Percentiles rank a stretch among this genome's conserved stretches.
Conservation (phyloP, 1,139 yeast species). For the Pichia sp. region DNA sequence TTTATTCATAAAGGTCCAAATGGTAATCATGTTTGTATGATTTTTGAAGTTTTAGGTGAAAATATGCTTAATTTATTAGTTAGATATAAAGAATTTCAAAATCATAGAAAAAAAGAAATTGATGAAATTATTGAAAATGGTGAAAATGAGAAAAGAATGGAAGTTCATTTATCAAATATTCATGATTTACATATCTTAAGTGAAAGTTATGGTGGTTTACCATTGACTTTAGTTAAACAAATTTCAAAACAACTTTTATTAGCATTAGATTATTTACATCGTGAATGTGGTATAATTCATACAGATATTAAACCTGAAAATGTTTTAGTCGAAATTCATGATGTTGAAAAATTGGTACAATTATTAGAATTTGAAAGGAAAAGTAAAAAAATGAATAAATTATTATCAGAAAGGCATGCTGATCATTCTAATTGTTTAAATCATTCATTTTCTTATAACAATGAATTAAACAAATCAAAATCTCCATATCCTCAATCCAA, state of each 20-base stretch:
- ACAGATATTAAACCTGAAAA: conserved; percentile 80
- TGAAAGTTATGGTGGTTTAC: conserved; percentile 61
- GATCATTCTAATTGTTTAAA: conserved; percentile 8
- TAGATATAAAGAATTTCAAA: conserved; percentile 41
- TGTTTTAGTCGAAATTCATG: conserved; percentile 66
- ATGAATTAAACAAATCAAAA: conserved; percentile 1
- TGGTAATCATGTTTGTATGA: conserved; percentile 73
- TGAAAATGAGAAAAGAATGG: conserved; percentile 8
- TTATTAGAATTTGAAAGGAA: conserved; percentile 45
- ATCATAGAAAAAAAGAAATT: conserved; percentile 24
- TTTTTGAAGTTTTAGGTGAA: conserved; percentile 77
- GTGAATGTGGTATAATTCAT: conserved; percentile 71
- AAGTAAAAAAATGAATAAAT: conserved; percentile 23
- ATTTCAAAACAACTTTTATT: conserved; percentile 62
- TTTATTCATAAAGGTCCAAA: conserved; percentile 67
- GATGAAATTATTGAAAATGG: conserved; percentile 8
- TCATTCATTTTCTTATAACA: conserved; percentile 4
- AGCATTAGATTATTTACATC: conserved; percentile 65
- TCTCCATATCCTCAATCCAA: background rate
- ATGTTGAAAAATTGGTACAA: conserved; percentile 60
- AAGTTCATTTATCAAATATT: conserved; percentile 17
- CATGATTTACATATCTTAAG: conserved; percentile 27
- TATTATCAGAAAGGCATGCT: conserved; percentile 30
- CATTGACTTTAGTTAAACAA: conserved; percentile 64
- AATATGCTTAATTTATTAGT: conserved; percentile 60